Base-by-base conservation (phyloP, 2,329 filamentous ascomycete genomes). In the Graphium sp. region DNA sequence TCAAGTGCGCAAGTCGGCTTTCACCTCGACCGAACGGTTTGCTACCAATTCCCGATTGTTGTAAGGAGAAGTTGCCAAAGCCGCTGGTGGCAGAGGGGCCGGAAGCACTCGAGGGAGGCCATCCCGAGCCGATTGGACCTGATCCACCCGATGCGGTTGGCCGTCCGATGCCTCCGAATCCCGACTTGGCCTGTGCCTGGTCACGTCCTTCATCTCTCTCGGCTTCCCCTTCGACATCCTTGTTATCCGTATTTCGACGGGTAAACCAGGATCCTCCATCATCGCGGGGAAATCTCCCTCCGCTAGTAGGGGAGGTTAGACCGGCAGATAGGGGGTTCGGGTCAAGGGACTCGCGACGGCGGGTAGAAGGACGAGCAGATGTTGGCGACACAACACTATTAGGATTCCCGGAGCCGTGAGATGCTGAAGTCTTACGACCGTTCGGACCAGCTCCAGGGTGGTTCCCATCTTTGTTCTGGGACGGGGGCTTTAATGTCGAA, bases 31-130 rank as follows among this genome's bases (percentile, higher is more conserved):
- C 28, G 13, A 32, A 32, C 7, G 80, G 73, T 55, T 89, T 92
- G 31, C 92, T 82, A 4, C 63, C 57, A 18, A 70, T 59, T n/a
- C n/a, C n/a, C n/a, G n/a, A n/a, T n/a, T n/a, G n/a, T n/a, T n/a
- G 51, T 29, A 91, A 50, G n/a, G 79, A 75, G 49, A 95, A 95
- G 42, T 74, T 89, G 8, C 87, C 87, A 52, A 98, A 98, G 14
- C 75, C 75, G 19, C 87, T 84, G 61, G 85, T 79, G 2, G 74
- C 70, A 8, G 35, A 32, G 61, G 31, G 69, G 67, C 29, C 33
- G 25, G 21, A 13, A 10, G 30, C 6, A 24, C 15, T 24, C n/a
- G 28, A 24, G n/a, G 22, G 15, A 9, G 21, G 16, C 29, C 32
- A 31, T 13, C 27, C 12, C 13, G 18, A 19, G 12, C 35, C 30